These are phyloP conservation scores for Astragalus membranaceus DNA, from an alignment of 306 rosid species.

Conservation along the genomic window DNA sequence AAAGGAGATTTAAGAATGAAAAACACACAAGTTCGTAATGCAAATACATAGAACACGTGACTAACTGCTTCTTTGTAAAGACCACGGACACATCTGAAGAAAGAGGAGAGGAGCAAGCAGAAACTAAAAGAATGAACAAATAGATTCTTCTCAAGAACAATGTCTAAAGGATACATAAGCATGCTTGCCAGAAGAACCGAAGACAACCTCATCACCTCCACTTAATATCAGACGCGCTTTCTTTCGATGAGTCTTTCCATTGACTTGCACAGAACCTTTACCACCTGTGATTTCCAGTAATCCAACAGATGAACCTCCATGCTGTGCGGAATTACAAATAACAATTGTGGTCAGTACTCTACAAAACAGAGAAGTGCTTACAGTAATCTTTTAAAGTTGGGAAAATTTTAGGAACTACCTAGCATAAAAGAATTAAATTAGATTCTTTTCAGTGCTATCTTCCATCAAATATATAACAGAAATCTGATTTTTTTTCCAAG, in stretches of 20 bases:
- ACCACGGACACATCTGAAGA: not conserved
- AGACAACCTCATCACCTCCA: conserved; percentile 92
- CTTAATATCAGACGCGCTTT: conserved; percentile 45
- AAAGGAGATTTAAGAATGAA: not conserved
- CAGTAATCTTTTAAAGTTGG: not conserved
- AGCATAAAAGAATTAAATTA: not conserved
- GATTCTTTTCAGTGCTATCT: not conserved
- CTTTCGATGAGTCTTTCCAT: conserved; percentile 50
- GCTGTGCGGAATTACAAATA: conserved; percentile 42
- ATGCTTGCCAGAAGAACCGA: conserved; percentile 59
- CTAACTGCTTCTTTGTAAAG: not conserved
- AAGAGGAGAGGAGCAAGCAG: conserved; percentile 9
- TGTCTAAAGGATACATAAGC: conserved; percentile 88
- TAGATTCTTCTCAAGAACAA: conserved; percentile 4
- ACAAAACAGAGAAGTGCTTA: not conserved
- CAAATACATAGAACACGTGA: not conserved
- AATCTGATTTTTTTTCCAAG: not conserved
- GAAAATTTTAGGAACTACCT: not conserved
- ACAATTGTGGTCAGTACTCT: conserved; percentile 18
- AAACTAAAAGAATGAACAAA: not conserved
- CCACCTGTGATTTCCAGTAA: conserved; percentile 70
- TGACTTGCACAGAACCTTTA: conserved; percentile 69
- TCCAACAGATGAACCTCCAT: conserved; percentile 59
- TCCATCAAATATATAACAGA: not conserved
- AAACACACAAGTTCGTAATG: not conserved